Conservation (phyloP, 441 rosid genomes). For the Macaranga tanarius region DNA sequence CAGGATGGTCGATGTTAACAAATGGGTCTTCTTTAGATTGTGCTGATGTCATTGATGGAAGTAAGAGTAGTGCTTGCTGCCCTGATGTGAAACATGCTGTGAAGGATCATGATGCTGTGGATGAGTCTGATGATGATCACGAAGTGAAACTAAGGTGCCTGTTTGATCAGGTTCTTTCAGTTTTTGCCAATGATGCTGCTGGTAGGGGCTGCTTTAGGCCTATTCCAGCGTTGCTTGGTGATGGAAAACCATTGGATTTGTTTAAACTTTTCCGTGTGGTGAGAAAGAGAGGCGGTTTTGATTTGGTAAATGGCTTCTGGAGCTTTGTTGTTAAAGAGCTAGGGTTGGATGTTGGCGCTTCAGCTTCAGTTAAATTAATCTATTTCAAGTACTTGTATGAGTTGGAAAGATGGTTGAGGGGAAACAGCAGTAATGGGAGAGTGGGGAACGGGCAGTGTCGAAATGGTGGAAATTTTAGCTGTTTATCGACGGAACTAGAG, state of each 20-base stretch:
- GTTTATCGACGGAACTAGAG: conserved; percentile 33
- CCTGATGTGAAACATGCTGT: conserved; percentile 19
- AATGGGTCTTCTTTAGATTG: conserved; percentile 40
- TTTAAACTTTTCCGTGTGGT: conserved; percentile 45
- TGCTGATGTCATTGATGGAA: conserved; percentile 17
- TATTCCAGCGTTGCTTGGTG: conserved; percentile 48
- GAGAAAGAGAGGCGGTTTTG: conserved; percentile 49
- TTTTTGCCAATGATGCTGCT: conserved; percentile 40
- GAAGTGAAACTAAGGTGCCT: conserved; percentile 40
- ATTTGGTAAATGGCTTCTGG: conserved; percentile 50
- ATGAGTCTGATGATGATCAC: conserved; percentile 29
- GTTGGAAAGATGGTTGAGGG: conserved; percentile 51
- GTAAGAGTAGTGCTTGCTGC: conserved; percentile 23
- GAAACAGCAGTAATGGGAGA: conserved; percentile 27
- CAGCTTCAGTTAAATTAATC: conserved; percentile 44
- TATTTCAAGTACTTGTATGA: conserved; percentile 55
- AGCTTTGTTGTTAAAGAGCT: conserved; percentile 48
- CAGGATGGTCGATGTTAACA: conserved; percentile 49
- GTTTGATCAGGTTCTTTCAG: conserved; percentile 54
- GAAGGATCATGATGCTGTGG: conserved; percentile 25
- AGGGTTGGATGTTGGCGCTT: conserved; percentile 38
- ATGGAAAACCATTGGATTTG: conserved; percentile 43
- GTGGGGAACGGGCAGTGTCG: conserved; percentile 30
- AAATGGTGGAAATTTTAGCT: conserved; percentile 24
- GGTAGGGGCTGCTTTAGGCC: conserved; percentile 43